phyloP scores from a whole-genome alignment of 2,329 filamentous ascomycete species.

The Hortaea werneckii region DNA sequence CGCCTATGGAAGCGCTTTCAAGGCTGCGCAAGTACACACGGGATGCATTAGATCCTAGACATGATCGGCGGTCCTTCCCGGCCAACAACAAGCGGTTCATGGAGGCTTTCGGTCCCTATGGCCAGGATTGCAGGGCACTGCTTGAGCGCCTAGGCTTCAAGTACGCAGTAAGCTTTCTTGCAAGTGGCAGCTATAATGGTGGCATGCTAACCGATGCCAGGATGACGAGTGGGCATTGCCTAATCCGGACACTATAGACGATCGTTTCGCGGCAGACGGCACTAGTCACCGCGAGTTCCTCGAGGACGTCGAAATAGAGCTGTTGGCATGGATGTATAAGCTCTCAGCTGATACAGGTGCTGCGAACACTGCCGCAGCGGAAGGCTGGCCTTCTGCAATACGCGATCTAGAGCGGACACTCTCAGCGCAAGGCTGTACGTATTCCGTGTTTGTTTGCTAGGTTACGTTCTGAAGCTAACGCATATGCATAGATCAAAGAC shows the following conservation, averaged over 20 bases:
- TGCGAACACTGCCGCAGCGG: conserved; percentile 18
- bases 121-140: conserved; percentile 47
- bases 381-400: conserved; percentile 22
- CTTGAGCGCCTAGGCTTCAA: conserved; percentile 50
- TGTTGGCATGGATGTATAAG: conserved; percentile 42
- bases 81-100: conserved; percentile 54
- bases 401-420: conserved; percentile 25
- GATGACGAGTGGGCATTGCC: conserved; percentile 21
- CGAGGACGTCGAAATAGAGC: conserved; percentile 51
- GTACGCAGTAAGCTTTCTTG: conserved; percentile 17
- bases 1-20: conserved; percentile 44
- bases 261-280: conserved; percentile 15
- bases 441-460: neutral
- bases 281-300: conserved; percentile 33
- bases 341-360: conserved; percentile 14
- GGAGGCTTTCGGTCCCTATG: conserved; percentile 44
- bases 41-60: conserved; percentile 44
- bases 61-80: conserved; percentile 45
- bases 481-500: conserved; percentile 13
- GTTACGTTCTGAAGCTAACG: conserved; percentile 2
- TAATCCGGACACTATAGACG: conserved; percentile 10
- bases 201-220: conserved; percentile 5
- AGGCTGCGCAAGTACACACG: conserved; percentile 50
- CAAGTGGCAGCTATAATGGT: neutral
- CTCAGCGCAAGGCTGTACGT: conserved; percentile 24